Conservation (phyloP, 192 early-diverging fungal genomes). For the Backusella psychrophila region DNA sequence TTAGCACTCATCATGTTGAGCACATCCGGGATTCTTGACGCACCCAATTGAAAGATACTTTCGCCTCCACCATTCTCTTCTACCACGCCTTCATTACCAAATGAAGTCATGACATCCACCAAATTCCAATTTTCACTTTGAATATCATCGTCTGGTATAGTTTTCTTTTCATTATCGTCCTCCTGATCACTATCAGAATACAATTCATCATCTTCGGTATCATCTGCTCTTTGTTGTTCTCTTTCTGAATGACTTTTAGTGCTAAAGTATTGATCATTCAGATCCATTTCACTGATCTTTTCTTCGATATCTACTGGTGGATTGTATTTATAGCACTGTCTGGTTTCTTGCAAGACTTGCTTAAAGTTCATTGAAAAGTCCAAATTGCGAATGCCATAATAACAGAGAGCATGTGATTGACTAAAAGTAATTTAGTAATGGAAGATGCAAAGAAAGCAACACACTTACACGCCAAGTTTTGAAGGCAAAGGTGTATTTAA, state of each 20-base stretch:
- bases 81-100: background rate
- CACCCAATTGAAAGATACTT: conserved; percentile 24
- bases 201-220: background rate
- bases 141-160: background rate
- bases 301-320: background rate
- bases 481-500: conserved; percentile 32
- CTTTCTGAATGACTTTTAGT: background rate
- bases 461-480: conserved; percentile 48
- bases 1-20: conserved; percentile 18
- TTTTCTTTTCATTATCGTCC: background rate
- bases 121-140: conserved; percentile 33
- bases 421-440: background rate
- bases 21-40: conserved; percentile 25
- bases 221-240: background rate
- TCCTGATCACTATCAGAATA: conserved; percentile 14
- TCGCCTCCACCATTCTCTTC: conserved; percentile 12
- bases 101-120: conserved; percentile 33
- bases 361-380: conserved; percentile 24
- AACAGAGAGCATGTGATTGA: conserved; percentile 28
- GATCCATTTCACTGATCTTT: conserved; percentile 3
- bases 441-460: background rate
- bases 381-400: conserved; percentile 6
- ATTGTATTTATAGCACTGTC: conserved; percentile 9
- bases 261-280: conserved; percentile 4
- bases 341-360: conserved; percentile 27